phyloP scores from a whole-genome alignment of 805 yeast species.

The Nakazawaea ambrosiae region DNA sequence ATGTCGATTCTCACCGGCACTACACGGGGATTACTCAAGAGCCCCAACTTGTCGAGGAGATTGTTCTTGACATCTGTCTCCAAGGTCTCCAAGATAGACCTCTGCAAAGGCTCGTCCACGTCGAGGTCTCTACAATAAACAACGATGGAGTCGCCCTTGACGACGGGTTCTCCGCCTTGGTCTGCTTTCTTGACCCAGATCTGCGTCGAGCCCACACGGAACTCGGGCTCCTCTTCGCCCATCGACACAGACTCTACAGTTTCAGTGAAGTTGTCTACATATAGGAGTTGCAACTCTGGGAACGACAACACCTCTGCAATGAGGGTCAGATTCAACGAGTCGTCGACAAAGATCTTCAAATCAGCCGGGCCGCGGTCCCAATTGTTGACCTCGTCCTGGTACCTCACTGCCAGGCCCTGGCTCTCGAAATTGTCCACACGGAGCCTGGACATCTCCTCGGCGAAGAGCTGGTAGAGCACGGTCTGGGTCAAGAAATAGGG shows the following conservation, averaged over 20 bases:
- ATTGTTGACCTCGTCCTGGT: background rate
- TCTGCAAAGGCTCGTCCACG: background rate
- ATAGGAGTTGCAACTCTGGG: background rate
- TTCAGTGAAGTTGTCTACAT: background rate
- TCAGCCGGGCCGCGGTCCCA: background rate
- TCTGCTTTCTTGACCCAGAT: too few relatives aligned
- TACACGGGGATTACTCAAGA: slow-evolving; percentile 45
- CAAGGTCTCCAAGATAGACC: background rate
- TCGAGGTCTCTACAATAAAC: background rate
- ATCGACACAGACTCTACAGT: background rate
- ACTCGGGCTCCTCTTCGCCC: background rate
- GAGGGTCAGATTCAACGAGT: background rate
- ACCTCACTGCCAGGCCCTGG: background rate
- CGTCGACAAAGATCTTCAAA: background rate
- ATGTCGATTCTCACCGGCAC: slow-evolving; percentile 47
- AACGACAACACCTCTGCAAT: background rate
- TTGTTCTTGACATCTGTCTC: slow-evolving; percentile 1
- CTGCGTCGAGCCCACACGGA: too few relatives aligned
- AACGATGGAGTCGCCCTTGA: background rate
- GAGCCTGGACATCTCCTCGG: slow-evolving; percentile 19
- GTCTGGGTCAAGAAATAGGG: slow-evolving; percentile 43
- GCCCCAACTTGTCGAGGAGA: slow-evolving; percentile 55
- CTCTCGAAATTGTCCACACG: slow-evolving; percentile 1
- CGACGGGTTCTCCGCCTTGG: background rate
- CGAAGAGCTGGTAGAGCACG: slow-evolving; percentile 22